Conservation (phyloP, 306 rosid species). For the Cicer arietinum region DNA sequence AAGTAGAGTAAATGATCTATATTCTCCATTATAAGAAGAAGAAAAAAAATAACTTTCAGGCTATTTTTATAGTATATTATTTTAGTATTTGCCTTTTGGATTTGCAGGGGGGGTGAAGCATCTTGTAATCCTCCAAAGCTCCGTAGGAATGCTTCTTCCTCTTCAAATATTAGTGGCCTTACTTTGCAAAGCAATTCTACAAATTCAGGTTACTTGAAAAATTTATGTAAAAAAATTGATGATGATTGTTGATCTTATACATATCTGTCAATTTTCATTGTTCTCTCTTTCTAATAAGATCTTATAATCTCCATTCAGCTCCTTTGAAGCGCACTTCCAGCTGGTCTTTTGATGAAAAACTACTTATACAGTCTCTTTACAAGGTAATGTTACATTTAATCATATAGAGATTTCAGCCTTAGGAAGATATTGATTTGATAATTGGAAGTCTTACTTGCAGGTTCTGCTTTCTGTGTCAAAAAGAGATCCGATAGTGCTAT, state of each 20-base stretch:
- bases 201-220: slow-evolving; percentile 60
- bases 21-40: neutral
- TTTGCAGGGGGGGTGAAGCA: slow-evolving; percentile 64
- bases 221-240: slow-evolving; percentile 1
- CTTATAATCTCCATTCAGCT: slow-evolving; percentile 49
- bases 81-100: slow-evolving; percentile 23
- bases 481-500: slow-evolving; percentile 76
- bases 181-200: slow-evolving; percentile 53
- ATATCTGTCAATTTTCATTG: neutral
- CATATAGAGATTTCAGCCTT: slow-evolving; percentile 1
- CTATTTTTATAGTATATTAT: neutral
- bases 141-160: slow-evolving; percentile 82
- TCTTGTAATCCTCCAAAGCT: slow-evolving; percentile 63
- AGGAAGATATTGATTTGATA: slow-evolving; percentile 21
- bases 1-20: slow-evolving; percentile 30
- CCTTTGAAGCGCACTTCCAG: slow-evolving; percentile 75
- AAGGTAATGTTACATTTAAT: slow-evolving; percentile 57
- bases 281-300: neutral
- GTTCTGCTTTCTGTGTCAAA: slow-evolving; percentile 74
- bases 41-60: neutral
- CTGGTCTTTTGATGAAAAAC: slow-evolving; percentile 93
- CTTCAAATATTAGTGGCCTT: slow-evolving; percentile 78
- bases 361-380: slow-evolving; percentile 81
- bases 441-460: slow-evolving; percentile 55
- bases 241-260: slow-evolving; percentile 11